Base-by-base conservation (phyloP, 2,329 filamentous ascomycete species). In the Neocucurbitaria cava region DNA sequence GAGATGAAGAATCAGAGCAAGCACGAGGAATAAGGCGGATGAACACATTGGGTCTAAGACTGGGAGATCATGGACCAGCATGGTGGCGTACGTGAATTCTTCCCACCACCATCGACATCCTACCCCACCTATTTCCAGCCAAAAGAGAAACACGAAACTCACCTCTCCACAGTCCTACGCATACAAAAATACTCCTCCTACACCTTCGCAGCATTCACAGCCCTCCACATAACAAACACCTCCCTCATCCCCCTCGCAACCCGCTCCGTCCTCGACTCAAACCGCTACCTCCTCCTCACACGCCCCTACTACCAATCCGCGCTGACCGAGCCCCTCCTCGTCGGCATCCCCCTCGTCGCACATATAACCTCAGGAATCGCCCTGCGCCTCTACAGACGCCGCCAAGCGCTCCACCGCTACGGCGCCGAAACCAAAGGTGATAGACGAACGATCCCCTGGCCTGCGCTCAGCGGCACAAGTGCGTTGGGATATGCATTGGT, bases 151-250 rank as follows among this genome's bases (percentile, higher is more conserved):
- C 3, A 15, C 4, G 17, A 41, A 44, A n/a, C 57, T 53, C 36
- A 54, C 26, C 2, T 59, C 15, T 26, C 28, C 17, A 8, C 60
- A 91, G 89, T 96, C 48, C 83, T 83, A 5, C 86, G 90, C 43
- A 82, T 95, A 31, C 95, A 98, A 76, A 89, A 87, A 74, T 96
- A 96, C 81, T 95, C 92, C 1, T 92, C 90, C 63, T 96, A 96
- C 61, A 73, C 77, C 59, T 75, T 76, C 59, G 74, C 77, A 39
- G 65, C 75, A 69, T 73, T 80, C 61, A 74, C 76, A 35, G 68
- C 77, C 56, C 75, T 79, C 44, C 78, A 79, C 61, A 66, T 77
- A 56, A 67, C 73, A 31, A 78, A 79, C 87, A 90, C 61, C 51
- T 61, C 72, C 52, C 52, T 75, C 58, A 66, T 75, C 64, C 69